Conservation (phyloP, 2,329 filamentous ascomycete species). For the Sarocladium oryzae region DNA sequence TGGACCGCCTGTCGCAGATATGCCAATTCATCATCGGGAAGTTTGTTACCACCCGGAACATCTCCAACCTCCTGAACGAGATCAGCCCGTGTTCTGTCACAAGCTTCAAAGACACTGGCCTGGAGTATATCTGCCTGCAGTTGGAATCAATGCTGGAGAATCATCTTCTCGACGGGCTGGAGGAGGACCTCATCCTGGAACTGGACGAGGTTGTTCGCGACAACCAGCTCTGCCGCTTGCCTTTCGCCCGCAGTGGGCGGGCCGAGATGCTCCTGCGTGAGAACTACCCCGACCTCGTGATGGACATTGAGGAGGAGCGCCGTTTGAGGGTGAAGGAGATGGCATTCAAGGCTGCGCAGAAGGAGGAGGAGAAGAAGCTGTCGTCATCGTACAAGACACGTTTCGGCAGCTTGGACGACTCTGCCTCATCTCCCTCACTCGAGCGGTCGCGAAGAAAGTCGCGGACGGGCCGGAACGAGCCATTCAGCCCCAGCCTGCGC, state of each 20-base stretch:
- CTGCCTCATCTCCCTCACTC: constrained; percentile 31
- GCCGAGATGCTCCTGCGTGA: constrained; percentile 62
- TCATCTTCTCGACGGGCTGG: constrained; percentile 76
- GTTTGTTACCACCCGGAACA: constrained; percentile 81
- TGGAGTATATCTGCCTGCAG: constrained; percentile 89
- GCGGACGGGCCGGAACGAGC: constrained; percentile 43
- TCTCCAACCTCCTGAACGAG: constrained; percentile 77
- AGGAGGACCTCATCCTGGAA: constrained; percentile 74
- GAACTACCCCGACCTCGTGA: constrained; percentile 54
- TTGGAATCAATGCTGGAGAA: constrained; percentile 91
- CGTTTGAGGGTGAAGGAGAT: constrained; percentile 70
- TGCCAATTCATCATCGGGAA: constrained; percentile 80
- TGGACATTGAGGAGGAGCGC: constrained; percentile 62
- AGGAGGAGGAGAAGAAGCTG: constrained; percentile 57
- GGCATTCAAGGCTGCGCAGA: constrained; percentile 57
- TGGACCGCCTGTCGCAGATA: constrained; percentile 81
- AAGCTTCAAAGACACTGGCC: constrained; percentile 78
- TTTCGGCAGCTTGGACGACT: constrained; percentile 61
- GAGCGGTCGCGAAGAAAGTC: constrained; percentile 42
- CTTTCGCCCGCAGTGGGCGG: constrained; percentile 69
- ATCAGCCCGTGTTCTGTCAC: constrained; percentile 77
- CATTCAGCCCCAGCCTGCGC: constrained; percentile 60
- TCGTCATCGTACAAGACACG: constrained; percentile 55
- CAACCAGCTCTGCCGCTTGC: constrained; percentile 73
- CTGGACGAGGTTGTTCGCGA: constrained; percentile 73